phyloP scores from a whole-genome alignment of 257 asterid species.

The Dorcoceras hygrometricum region DNA sequence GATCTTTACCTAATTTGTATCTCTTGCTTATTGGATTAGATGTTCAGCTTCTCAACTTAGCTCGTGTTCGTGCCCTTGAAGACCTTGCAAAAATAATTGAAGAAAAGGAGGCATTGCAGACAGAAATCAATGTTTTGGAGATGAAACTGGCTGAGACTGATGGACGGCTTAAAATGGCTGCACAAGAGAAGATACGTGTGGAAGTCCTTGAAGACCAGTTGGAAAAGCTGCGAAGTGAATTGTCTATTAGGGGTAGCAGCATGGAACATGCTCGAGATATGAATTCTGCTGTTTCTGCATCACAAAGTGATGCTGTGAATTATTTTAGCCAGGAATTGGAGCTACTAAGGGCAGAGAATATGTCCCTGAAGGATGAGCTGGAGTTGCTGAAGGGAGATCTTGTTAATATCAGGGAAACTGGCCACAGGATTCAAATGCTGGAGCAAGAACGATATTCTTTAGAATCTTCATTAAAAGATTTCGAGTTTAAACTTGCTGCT shows the following conservation, averaged over 20 bases:
- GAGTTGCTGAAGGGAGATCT: constrained; percentile 58
- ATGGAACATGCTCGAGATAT: constrained; percentile 31
- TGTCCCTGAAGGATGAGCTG: constrained; percentile 63
- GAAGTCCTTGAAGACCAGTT: constrained; percentile 70
- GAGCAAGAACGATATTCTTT: constrained; percentile 67
- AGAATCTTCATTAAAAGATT: constrained; percentile 60
- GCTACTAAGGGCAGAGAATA: constrained; percentile 60
- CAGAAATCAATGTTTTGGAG: constrained; percentile 71
- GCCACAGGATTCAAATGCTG: constrained; percentile 53
- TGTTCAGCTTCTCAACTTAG: constrained; percentile 78
- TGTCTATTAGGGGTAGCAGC: constrained; percentile 45
- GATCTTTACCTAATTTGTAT: constrained; percentile 19
- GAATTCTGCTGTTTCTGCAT: constrained; percentile 35
- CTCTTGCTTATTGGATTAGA: constrained; percentile 41
- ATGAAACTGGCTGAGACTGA: constrained; percentile 85
- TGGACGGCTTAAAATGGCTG: constrained; percentile 73
- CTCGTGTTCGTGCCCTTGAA: constrained; percentile 69
- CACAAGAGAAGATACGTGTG: constrained; percentile 72
- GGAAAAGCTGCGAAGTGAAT: constrained; percentile 58
- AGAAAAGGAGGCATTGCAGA: constrained; percentile 82
- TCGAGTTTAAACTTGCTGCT: constrained; percentile 65
- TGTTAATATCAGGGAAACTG: constrained; percentile 53
- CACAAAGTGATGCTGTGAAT: constrained; percentile 30
- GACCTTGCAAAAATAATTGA: constrained; percentile 61
- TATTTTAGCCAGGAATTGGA: constrained; percentile 57